Evolutionary conservation across 2,329 filamentous ascomycete species (phyloP).

Genomic region (Fusarium sp.): DNA sequence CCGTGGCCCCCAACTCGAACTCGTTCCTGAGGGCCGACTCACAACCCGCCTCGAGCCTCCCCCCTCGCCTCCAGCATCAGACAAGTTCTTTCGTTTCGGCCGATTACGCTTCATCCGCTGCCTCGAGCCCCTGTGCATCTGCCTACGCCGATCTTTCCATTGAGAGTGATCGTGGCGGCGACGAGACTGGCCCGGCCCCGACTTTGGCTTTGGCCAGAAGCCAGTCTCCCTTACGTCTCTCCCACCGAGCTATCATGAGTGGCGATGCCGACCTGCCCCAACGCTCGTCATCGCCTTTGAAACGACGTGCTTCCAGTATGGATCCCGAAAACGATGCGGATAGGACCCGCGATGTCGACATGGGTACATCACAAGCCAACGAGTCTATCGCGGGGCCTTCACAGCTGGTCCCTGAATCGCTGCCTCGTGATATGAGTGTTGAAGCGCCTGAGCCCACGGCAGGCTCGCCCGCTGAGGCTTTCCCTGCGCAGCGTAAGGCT

Average conservation of each 20-base stretch:
- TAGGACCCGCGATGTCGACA: conserved; percentile 58
- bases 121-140: conserved; percentile 66
- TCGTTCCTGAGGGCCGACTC: conserved; percentile 56
- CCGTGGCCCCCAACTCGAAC: conserved; percentile 53
- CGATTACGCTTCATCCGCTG: conserved; percentile 65
- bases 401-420: conserved; percentile 24
- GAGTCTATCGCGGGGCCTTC: conserved; percentile 24
- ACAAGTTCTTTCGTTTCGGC: conserved; percentile 54
- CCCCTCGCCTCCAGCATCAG: conserved; percentile 61
- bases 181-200: conserved; percentile 56
- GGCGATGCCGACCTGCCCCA: conserved; percentile 67
- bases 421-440: conserved; percentile 56
- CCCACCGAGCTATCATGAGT: conserved; percentile 68
- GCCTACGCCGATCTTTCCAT: conserved; percentile 68
- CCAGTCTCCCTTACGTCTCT: conserved; percentile 63
- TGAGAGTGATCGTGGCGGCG: conserved; percentile 64
- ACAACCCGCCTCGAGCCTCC: conserved; percentile 61
- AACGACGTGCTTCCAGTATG: conserved; percentile 72
- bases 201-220: conserved; percentile 53
- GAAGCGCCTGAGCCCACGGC: conserved; percentile 49
- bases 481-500: conserved; percentile 45
- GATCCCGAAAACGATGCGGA: conserved; percentile 59
- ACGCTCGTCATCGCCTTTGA: conserved; percentile 72
- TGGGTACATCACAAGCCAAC: conserved; percentile 49
- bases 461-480: conserved; percentile 26